Evolutionary conservation across 495 filamentous ascomycete genomes (phyloP).

Genomic region (Neurospora sp.): DNA sequence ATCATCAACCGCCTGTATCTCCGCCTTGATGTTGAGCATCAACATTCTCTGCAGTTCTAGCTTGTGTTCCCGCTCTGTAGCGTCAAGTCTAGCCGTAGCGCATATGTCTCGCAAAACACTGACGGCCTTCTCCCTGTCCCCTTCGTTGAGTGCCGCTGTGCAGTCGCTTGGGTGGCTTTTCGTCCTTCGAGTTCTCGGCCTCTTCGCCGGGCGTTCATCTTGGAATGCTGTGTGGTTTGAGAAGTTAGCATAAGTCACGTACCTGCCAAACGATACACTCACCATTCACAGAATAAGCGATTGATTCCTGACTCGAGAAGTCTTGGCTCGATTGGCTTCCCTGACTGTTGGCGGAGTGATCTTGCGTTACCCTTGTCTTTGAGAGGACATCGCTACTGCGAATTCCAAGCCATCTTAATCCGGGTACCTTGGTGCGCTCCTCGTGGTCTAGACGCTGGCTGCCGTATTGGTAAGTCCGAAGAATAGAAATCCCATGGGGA

Average conservation of each 20-base stretch:
- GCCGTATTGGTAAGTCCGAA: conserved; percentile 82
- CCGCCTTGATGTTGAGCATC: conserved; percentile 75
- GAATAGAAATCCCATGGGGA: conserved; percentile 75
- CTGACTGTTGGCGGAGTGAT: background rate
- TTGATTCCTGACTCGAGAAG: conserved; percentile 11
- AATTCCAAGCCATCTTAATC: conserved; percentile 67
- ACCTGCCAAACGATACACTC: background rate
- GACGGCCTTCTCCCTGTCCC: conserved; percentile 29
- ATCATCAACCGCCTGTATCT: conserved; percentile 75
- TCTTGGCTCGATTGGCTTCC: conserved; percentile 11
- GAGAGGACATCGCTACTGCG: conserved; percentile 46
- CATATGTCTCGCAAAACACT: conserved; percentile 49
- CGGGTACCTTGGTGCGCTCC: conserved; percentile 43
- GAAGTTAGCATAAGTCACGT: background rate
- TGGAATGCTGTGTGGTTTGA: background rate
- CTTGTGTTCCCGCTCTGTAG: conserved; percentile 35
- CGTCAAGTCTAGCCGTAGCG: background rate
- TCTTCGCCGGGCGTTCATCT: conserved; percentile 6
- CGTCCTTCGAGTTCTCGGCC: background rate
- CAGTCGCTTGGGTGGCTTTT: conserved; percentile 1
- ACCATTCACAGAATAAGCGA: conserved; percentile 1
- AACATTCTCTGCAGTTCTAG: conserved; percentile 77
- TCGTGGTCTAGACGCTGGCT: conserved; percentile 66
- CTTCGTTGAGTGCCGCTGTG: conserved; percentile 1
- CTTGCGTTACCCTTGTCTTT: background rate